A percentile compares a stretch with the other conserved stretches of the same genome.
phyloP scores from a whole-genome alignment of 805 yeast species.

The Kockiozyma suomiensis region DNA sequence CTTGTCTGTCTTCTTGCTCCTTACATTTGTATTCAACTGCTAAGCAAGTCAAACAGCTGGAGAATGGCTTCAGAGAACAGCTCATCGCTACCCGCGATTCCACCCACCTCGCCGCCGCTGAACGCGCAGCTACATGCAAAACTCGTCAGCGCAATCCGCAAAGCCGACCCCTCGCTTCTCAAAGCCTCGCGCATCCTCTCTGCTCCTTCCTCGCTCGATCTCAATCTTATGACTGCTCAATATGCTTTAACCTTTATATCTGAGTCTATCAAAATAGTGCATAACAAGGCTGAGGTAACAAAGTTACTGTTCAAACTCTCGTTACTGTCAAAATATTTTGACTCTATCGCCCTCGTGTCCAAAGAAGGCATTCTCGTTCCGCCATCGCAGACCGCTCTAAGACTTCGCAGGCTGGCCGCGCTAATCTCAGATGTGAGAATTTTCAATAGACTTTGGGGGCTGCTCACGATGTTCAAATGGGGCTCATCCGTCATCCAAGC shows the following conservation, averaged over 20 bases:
- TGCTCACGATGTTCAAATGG: slow-evolving; percentile 45
- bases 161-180: slow-evolving; percentile 17
- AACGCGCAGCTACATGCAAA: slow-evolving; percentile 14
- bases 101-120: slow-evolving; percentile 2
- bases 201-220: slow-evolving; percentile 22
- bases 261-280: slow-evolving; percentile 8
- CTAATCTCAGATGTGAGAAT: slow-evolving; percentile 44
- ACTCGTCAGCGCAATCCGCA: slow-evolving; percentile 6
- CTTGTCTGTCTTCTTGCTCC: too few relatives aligned
- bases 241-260: slow-evolving; percentile 21
- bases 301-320: not conserved
- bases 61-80: not conserved
- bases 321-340: slow-evolving; percentile 4
- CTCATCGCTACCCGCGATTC: not conserved
- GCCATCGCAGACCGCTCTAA: slow-evolving; percentile 15
- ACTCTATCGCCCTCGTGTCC: slow-evolving; percentile 5
- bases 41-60: too few relatives aligned
- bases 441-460: slow-evolving; percentile 45
- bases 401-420: slow-evolving; percentile 18
- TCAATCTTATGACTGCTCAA: slow-evolving; percentile 32
- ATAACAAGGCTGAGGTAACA: slow-evolving; percentile 5
- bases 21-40: too few relatives aligned
- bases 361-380: slow-evolving; percentile 4
- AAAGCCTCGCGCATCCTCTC: slow-evolving; percentile 22
- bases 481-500: slow-evolving; percentile 41